Evolutionary conservation across 495 filamentous ascomycete species (phyloP).

Genomic region (Astrothelium macrocarpum): DNA sequence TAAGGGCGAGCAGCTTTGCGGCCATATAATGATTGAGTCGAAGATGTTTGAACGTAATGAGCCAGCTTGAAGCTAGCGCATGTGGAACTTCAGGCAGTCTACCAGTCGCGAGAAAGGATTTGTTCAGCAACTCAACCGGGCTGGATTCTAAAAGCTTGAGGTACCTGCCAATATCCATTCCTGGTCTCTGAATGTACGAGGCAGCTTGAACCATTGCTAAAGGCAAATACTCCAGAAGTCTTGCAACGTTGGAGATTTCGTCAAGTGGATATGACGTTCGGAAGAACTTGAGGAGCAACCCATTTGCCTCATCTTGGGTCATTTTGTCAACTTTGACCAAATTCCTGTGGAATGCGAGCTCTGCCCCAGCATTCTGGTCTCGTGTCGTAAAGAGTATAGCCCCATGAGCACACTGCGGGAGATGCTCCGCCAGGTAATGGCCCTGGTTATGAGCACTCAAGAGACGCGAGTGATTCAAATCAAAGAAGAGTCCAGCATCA

Average conservation of each 20-base stretch:
- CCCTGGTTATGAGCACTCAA: neutral
- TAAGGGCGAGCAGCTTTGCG: neutral
- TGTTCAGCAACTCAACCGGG: neutral
- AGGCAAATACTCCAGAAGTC: neutral
- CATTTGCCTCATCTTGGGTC: neutral
- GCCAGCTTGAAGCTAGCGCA: neutral
- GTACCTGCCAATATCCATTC: neutral
- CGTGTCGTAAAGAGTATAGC: neutral
- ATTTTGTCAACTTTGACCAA: neutral
- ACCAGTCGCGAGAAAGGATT: neutral
- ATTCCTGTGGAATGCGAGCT: neutral
- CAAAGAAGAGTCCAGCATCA: constrained; percentile 6
- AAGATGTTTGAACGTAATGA: neutral
- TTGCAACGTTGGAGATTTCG: neutral
- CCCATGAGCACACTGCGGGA: neutral
- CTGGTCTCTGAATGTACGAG: neutral
- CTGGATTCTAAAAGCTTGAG: neutral
- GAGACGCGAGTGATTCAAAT: neutral
- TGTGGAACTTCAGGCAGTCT: neutral
- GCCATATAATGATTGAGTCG: neutral
- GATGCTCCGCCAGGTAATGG: neutral
- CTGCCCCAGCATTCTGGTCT: neutral
- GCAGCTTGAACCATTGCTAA: neutral
- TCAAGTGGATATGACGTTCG: neutral
- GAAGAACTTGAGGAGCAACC: neutral